Conservation (phyloP, 2,329 filamentous ascomycete species). For the Penicillium hesseltinei region DNA sequence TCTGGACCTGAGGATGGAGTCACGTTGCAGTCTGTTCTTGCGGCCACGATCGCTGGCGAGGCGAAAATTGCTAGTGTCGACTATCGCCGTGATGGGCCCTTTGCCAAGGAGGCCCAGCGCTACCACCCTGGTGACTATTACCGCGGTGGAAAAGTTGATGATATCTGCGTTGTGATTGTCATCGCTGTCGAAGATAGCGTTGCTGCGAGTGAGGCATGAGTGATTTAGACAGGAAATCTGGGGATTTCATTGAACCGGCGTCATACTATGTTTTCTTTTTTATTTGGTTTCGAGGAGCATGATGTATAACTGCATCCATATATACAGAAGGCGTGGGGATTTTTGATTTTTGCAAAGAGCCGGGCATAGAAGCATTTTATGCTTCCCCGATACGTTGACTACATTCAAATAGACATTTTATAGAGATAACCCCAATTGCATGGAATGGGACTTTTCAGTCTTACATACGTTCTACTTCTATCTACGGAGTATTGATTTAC, state of each 20-base stretch:
- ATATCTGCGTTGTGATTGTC: slow-evolving; percentile 83
- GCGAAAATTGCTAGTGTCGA: slow-evolving; percentile 85
- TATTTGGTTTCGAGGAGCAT: slow-evolving; percentile 1
- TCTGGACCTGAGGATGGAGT: slow-evolving; percentile 25
- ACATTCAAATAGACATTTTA: not conserved
- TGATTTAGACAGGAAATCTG: not conserved
- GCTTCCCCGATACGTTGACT: not conserved
- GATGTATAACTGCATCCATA: slow-evolving; percentile 5
- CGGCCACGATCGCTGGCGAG: slow-evolving; percentile 73
- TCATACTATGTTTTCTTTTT: not conserved
- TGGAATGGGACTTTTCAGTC: not conserved
- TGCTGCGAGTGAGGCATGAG: not conserved
- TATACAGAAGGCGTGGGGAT: not conserved
- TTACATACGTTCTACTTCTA: not conserved
- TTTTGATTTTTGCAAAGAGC: slow-evolving; percentile 1
- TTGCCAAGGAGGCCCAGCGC: slow-evolving; percentile 89
- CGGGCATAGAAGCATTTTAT: not conserved
- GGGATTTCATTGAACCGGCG: not conserved
- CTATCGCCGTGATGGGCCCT: slow-evolving; percentile 79
- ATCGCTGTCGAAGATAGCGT: slow-evolving; percentile 65
- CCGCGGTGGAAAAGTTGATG: slow-evolving; percentile 90
- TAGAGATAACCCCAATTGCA: not conserved
- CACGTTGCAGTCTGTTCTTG: slow-evolving; percentile 74
- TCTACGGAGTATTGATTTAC: not conserved
- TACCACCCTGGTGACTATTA: slow-evolving; percentile 83